Conservation (phyloP, 73 alveolate genomes). For the Paramecium primaurelia region DNA sequence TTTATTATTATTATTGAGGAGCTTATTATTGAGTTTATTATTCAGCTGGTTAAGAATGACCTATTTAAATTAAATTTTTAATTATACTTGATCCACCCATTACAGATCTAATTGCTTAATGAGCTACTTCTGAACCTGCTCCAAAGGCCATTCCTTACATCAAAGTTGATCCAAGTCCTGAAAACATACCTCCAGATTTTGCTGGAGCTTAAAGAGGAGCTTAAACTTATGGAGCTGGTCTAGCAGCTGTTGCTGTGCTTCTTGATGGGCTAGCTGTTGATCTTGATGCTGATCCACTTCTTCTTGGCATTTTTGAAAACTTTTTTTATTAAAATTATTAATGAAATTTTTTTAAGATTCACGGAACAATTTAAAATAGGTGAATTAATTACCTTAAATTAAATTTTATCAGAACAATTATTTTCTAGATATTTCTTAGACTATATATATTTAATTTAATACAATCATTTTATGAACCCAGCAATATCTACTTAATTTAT, state of each 20-base stretch:
- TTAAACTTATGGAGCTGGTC: conserved; percentile 56
- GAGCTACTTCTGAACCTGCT: conserved; percentile 82
- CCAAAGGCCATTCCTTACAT: conserved; percentile 82
- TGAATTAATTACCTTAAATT: not conserved
- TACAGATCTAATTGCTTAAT: conserved; percentile 71
- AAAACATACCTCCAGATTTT: conserved; percentile 65
- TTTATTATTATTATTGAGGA: conserved; percentile 6
- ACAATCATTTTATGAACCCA: not conserved
- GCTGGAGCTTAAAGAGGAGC: conserved; percentile 46
- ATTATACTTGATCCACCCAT: conserved; percentile 50
- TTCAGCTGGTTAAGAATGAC: conserved; percentile 45
- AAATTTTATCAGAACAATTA: not conserved
- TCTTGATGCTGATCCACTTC: conserved; percentile 52
- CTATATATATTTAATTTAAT: not conserved
- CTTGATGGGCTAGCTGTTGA: conserved; percentile 52
- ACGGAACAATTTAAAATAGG: not conserved
- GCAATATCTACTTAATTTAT: not conserved
- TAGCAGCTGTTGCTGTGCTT: conserved; percentile 61
- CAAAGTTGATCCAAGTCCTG: conserved; percentile 72
- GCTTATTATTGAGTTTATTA: conserved; percentile 1
- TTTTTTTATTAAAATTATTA: not conserved
- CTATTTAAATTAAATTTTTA: conserved; percentile 1
- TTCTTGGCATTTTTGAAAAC: conserved; percentile 48
- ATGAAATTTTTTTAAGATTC: not conserved
- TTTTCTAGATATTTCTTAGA: not conserved